Evolutionary conservation across 2,329 filamentous ascomycete genomes (phyloP).

Genomic region (Penicillium palitans): DNA sequence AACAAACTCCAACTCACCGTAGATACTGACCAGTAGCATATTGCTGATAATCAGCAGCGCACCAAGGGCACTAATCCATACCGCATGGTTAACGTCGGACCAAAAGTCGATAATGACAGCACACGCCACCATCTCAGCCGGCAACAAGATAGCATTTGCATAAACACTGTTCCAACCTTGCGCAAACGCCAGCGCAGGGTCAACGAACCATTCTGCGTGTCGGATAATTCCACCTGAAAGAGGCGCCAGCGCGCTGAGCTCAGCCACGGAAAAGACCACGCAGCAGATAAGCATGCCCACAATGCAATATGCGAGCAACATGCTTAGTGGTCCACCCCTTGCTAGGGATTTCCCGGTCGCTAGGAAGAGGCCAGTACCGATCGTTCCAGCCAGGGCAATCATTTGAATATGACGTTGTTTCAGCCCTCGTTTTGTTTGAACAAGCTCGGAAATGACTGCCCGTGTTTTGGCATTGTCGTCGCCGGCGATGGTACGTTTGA

Average conservation of each 20-base stretch:
- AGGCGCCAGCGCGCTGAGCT: slow-evolving; percentile 2
- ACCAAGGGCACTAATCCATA: neutral
- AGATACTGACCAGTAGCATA: slow-evolving; percentile 29
- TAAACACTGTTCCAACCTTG: slow-evolving; percentile 7
- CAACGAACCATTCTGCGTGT: slow-evolving; percentile 6
- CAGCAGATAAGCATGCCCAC: slow-evolving; percentile 37
- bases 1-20: slow-evolving; percentile 55
- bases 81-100: slow-evolving; percentile 1
- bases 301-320: slow-evolving; percentile 36
- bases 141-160: slow-evolving; percentile 1
- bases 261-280: slow-evolving; percentile 26
- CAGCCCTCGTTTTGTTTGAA: slow-evolving; percentile 22
- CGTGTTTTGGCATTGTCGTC: neutral
- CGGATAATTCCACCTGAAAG: slow-evolving; percentile 6
- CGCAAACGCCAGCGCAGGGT: slow-evolving; percentile 2
- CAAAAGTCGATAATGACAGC: slow-evolving; percentile 9
- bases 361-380: slow-evolving; percentile 38
- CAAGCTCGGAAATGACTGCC: slow-evolving; percentile 4
- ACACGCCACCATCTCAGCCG: slow-evolving; percentile 5
- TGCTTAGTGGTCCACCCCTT: slow-evolving; percentile 30
- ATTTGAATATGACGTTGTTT: slow-evolving; percentile 34
- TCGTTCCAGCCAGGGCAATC: slow-evolving; percentile 37
- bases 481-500: neutral
- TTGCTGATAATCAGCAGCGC: neutral
- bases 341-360: slow-evolving; percentile 31